Evolutionary conservation across 1,284 basidiomycete genomes (phyloP).

Genomic region (Microbotryum scabiosae): DNA sequence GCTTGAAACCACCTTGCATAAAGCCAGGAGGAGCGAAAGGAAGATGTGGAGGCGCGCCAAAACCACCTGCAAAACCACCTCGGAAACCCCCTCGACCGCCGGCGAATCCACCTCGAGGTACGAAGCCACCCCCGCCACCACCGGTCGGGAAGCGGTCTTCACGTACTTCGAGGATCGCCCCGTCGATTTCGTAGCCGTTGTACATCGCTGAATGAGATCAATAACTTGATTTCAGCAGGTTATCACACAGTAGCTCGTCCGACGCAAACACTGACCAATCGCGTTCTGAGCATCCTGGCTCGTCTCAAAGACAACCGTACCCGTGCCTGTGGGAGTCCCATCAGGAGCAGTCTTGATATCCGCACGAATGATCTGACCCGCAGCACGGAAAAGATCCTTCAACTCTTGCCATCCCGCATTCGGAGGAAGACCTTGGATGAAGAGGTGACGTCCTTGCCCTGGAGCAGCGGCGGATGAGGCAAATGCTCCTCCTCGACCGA

Average conservation of each 20-base stretch:
- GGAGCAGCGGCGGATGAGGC: constrained; percentile 11
- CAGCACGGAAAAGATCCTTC: constrained; percentile 88
- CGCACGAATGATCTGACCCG: constrained; percentile 85
- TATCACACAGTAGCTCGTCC: background rate
- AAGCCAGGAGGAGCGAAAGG: no score
- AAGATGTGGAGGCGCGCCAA: background rate
- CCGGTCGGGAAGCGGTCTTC: constrained; percentile 87
- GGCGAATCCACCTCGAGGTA: constrained; percentile 35
- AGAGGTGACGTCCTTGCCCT: constrained; percentile 22
- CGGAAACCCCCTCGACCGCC: constrained; percentile 25
- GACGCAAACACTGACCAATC: constrained; percentile 56
- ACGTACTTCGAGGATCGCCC: constrained; percentile 80
- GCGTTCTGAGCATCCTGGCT: constrained; percentile 82
- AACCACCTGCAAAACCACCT: constrained; percentile 37
- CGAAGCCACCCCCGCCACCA: constrained; percentile 82
- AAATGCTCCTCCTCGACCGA: constrained; percentile 29
- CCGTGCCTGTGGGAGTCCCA: constrained; percentile 64
- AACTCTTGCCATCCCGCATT: constrained; percentile 97
- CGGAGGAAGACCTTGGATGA: constrained; percentile 54
- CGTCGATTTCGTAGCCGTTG: constrained; percentile 90
- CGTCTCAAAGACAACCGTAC: constrained; percentile 88
- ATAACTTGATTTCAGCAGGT: background rate
- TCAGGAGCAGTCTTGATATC: constrained; percentile 88
- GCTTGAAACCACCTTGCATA: no score
- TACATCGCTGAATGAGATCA: constrained; percentile 60